phyloP scores from a whole-genome alignment of 192 early-diverging fungal genomes.

The Coemansia reversa region DNA sequence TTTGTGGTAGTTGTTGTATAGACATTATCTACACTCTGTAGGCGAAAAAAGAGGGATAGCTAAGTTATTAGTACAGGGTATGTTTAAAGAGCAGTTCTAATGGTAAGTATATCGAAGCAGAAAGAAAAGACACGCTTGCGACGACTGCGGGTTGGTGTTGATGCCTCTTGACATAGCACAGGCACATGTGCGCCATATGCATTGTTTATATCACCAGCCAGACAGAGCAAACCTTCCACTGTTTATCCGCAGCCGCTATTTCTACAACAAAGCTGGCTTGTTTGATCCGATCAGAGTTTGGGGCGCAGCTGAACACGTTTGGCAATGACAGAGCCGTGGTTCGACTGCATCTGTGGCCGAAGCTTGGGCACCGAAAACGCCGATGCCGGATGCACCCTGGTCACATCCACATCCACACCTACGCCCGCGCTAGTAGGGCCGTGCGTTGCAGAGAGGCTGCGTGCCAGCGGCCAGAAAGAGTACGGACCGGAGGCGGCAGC shows the following conservation, averaged over 20 bases:
- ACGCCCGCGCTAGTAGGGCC: neutral
- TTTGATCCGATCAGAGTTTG: constrained; percentile 8
- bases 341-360: constrained; percentile 1
- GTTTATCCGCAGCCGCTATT: constrained; percentile 8
- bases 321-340: neutral
- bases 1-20: neutral
- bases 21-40: neutral
- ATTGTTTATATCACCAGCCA: too few relatives aligned
- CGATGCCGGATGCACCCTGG: constrained; percentile 29
- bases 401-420: constrained; percentile 17
- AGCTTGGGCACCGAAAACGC: neutral
- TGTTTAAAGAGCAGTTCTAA: too few relatives aligned
- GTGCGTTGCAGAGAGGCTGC: neutral
- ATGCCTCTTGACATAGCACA: too few relatives aligned
- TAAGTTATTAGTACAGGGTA: too few relatives aligned
- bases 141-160: too few relatives aligned
- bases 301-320: constrained; percentile 6
- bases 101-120: too few relatives aligned
- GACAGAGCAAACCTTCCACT: constrained; percentile 1
- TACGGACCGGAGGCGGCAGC: constrained; percentile 24
- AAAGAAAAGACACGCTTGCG: too few relatives aligned
- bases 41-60: neutral
- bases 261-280: neutral
- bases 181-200: too few relatives aligned
- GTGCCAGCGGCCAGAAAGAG: constrained; percentile 20